Evolutionary conservation across 2,329 filamentous ascomycete species (phyloP).

Genomic region (Xylaria digitata): DNA sequence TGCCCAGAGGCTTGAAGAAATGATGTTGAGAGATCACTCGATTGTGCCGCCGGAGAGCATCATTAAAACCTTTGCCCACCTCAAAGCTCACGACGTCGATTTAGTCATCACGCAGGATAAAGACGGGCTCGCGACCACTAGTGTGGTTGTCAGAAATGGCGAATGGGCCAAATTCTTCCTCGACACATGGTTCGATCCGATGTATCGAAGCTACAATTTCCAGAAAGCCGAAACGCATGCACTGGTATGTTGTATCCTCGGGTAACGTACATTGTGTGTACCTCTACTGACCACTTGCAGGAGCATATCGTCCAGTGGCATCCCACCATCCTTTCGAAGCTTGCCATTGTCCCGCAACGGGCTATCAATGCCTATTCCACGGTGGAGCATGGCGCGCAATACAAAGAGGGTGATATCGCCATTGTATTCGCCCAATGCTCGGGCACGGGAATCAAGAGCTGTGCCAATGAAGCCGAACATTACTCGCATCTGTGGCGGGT

Average conservation of each 20-base stretch:
- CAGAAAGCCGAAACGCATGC: constrained; percentile 94
- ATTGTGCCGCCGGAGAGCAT: constrained; percentile 96
- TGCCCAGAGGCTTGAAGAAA: constrained; percentile 72
- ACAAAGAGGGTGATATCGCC: constrained; percentile 86
- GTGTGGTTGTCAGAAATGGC: constrained; percentile 82
- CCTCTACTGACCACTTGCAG: constrained; percentile 58
- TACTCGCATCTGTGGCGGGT: constrained; percentile 62
- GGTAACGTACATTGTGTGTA: not conserved
- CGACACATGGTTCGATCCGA: constrained; percentile 94
- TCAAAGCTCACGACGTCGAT: constrained; percentile 82
- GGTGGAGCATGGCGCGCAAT: constrained; percentile 68
- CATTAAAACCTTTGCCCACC: constrained; percentile 89
- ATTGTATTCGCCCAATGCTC: constrained; percentile 82
- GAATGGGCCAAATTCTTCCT: constrained; percentile 94
- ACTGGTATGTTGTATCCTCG: constrained; percentile 67
- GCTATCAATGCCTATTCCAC: constrained; percentile 82
- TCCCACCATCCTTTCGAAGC: constrained; percentile 89
- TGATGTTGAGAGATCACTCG: constrained; percentile 87
- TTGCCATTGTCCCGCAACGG: constrained; percentile 89
- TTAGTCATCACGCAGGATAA: constrained; percentile 87
- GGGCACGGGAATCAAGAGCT: constrained; percentile 64
- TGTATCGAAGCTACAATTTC: constrained; percentile 95
- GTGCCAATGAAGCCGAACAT: constrained; percentile 74
- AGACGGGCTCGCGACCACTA: constrained; percentile 79
- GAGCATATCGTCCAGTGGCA: constrained; percentile 97